Base-by-base conservation (phyloP, 2,329 filamentous ascomycete genomes). In the Graphilbum sp. region DNA sequence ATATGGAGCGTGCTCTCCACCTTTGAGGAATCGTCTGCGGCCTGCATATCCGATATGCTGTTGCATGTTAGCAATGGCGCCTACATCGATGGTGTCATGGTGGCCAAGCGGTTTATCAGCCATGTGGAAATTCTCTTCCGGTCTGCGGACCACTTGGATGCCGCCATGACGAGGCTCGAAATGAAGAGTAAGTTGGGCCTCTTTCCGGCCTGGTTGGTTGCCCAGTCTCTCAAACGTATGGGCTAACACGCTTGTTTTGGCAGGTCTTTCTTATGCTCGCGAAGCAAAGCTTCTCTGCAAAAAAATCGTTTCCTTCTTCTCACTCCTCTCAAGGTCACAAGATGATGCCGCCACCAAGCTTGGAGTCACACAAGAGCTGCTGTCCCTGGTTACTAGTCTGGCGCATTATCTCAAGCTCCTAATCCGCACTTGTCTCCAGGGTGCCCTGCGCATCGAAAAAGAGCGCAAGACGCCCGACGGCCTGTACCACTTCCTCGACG, bases 211-310 rank as follows among this genome's bases (percentile, higher is more conserved):
- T 32, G 16, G 15, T 36, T 17, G 5, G 2, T 25, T 15, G 5
- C 12, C 32, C 10, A 30, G 3, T 17, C 25, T 41, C 4, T 24
- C 6, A n/a, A n/a, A n/a, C 19, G 32, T n/a, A 12, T 16, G 13
- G 15, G n/a, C 23, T 33, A 11, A 18, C 34, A 13, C 18, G 11
- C 8, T 12, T 33, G 36, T 47, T 41, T n/a, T n/a, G n/a, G n/a
- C n/a, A 82, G 86, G 82, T 45, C 69, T 98, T 43, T 84, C 86
- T 10, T 98, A 96, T 54, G 81, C 82, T 16, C 77, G 90, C 50
- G 90, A 98, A 62, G 83, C 90, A n/a, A 98, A 98, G 59, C 68
- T 98, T 36, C 72, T 98, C n/a, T 98, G 90, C 66, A 98, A 98
- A 60, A 98, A 98, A 59, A 93, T 98, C 39, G 90, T 98, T 6